phyloP scores from a whole-genome alignment of 2,329 filamentous ascomycete genomes.

The Colletotrichum cordylinicola region DNA sequence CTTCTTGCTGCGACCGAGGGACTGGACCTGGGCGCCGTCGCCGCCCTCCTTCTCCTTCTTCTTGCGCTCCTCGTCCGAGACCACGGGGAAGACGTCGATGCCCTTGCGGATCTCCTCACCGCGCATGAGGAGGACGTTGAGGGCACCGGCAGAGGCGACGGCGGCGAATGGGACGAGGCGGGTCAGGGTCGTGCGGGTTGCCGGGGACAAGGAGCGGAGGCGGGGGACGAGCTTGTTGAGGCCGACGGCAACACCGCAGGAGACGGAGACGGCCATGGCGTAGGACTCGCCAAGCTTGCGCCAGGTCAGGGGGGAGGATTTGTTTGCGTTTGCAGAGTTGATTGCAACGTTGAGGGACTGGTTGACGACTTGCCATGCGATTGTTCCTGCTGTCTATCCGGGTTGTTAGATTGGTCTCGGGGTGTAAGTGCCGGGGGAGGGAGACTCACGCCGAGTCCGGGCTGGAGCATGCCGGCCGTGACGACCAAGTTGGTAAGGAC shows the following conservation, averaged over 20 bases:
- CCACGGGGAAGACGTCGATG: slow-evolving; percentile 89
- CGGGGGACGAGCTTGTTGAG: slow-evolving; percentile 90
- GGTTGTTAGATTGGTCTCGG: slow-evolving; percentile 13
- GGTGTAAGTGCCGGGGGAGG: background rate
- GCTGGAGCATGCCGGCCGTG: slow-evolving; percentile 96
- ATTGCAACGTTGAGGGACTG: slow-evolving; percentile 98
- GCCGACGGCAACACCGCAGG: slow-evolving; percentile 90
- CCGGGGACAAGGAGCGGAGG: slow-evolving; percentile 76
- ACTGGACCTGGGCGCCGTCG: slow-evolving; percentile 61
- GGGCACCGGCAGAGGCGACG: slow-evolving; percentile 85
- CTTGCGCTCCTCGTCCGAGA: slow-evolving; percentile 72
- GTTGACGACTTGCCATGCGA: slow-evolving; percentile 95
- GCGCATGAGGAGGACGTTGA: slow-evolving; percentile 98
- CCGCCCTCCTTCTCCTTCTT: slow-evolving; percentile 60
- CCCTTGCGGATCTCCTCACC: slow-evolving; percentile 92
- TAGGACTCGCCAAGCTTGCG: slow-evolving; percentile 88
- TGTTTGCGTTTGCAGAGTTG: slow-evolving; percentile 98
- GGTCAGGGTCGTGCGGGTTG: slow-evolving; percentile 76
- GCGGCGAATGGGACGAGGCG: slow-evolving; percentile 97
- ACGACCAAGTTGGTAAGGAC: slow-evolving; percentile 93
- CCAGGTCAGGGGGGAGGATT: slow-evolving; percentile 86
- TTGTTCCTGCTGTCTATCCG: slow-evolving; percentile 75
- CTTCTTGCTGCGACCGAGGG: slow-evolving; percentile 84
- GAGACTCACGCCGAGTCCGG: slow-evolving; percentile 71
- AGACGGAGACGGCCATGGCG: slow-evolving; percentile 88